phyloP scores from a whole-genome alignment of 768 basidiomycete species.

The Termitomyces sp. region DNA sequence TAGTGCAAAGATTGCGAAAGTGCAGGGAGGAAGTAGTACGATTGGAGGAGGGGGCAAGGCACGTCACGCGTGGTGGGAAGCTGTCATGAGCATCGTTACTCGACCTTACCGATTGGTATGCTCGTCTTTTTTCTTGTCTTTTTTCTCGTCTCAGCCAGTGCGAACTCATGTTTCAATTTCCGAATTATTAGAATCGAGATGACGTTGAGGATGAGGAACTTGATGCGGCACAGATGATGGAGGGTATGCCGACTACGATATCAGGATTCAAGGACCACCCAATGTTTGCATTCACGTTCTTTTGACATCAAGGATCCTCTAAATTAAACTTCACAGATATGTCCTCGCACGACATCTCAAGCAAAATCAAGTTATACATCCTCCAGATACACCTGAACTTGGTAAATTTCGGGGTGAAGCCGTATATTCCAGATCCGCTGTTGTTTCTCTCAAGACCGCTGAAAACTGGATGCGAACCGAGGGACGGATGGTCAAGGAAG shows the following conservation, averaged over 20 bases:
- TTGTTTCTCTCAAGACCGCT: slow-evolving; percentile 81
- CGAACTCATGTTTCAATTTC: background rate
- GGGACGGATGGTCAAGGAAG: slow-evolving; percentile 66
- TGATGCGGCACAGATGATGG: slow-evolving; percentile 65
- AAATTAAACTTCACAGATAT: slow-evolving; percentile 43
- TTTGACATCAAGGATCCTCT: background rate
- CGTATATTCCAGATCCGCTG: slow-evolving; percentile 81
- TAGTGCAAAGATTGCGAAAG: slow-evolving; percentile 72
- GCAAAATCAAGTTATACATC: slow-evolving; percentile 81
- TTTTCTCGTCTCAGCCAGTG: slow-evolving; percentile 6
- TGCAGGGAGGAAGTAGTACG: slow-evolving; percentile 52
- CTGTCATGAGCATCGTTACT: slow-evolving; percentile 52
- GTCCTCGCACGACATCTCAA: slow-evolving; percentile 83
- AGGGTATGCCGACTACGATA: slow-evolving; percentile 91
- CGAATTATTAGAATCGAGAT: slow-evolving; percentile 67
- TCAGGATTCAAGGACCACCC: slow-evolving; percentile 96
- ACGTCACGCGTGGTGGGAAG: slow-evolving; percentile 83
- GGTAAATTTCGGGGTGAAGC: slow-evolving; percentile 92
- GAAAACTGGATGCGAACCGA: slow-evolving; percentile 91
- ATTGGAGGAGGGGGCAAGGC: slow-evolving; percentile 46
- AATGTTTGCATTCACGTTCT: slow-evolving; percentile 42
- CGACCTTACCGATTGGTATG: slow-evolving; percentile 81
- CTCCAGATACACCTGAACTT: slow-evolving; percentile 57
- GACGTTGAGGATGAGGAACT: slow-evolving; percentile 92
- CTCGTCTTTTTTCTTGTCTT: no score